Conservation (phyloP, 148 eudicot genomes). For the Vaccinium vitisidaea region DNA sequence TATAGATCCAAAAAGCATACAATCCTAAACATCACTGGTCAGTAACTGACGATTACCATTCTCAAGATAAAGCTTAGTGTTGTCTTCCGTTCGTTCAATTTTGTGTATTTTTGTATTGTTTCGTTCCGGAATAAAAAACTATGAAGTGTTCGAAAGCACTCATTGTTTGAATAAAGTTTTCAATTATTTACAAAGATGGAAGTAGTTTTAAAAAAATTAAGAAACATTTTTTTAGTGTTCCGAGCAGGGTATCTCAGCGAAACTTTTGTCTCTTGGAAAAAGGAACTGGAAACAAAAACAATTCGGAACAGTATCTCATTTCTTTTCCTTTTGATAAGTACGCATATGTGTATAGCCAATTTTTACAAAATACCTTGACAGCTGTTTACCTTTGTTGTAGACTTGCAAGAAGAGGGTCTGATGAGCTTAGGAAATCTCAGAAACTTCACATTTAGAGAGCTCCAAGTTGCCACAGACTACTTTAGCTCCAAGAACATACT, state of each 20-base stretch:
- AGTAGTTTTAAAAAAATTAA: neutral
- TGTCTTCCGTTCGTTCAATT: neutral
- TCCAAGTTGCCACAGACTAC: constrained; percentile 67
- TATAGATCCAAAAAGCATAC: constrained; percentile 35
- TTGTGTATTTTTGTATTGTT: neutral
- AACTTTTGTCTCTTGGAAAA: neutral
- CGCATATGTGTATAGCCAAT: too few species aligned
- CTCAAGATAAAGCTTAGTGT: neutral
- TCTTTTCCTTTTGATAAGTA: neutral
- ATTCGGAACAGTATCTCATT: neutral
- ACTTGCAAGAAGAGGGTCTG: constrained; percentile 69
- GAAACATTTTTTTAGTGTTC: neutral
- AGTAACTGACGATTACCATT: constrained; percentile 18
- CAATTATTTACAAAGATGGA: neutral
- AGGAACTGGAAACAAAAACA: neutral
- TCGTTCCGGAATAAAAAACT: neutral
- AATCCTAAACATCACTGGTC: constrained; percentile 74
- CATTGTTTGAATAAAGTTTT: neutral
- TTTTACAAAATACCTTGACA: neutral
- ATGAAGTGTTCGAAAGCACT: neutral
- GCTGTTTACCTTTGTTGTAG: constrained; percentile 32
- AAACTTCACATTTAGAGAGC: constrained; percentile 77
- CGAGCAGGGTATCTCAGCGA: neutral
- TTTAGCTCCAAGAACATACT: constrained; percentile 89
- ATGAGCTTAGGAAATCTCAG: constrained; percentile 68